Conservation (phyloP, 2,329 filamentous ascomycete genomes). For the Sordariomycetes sp. region DNA sequence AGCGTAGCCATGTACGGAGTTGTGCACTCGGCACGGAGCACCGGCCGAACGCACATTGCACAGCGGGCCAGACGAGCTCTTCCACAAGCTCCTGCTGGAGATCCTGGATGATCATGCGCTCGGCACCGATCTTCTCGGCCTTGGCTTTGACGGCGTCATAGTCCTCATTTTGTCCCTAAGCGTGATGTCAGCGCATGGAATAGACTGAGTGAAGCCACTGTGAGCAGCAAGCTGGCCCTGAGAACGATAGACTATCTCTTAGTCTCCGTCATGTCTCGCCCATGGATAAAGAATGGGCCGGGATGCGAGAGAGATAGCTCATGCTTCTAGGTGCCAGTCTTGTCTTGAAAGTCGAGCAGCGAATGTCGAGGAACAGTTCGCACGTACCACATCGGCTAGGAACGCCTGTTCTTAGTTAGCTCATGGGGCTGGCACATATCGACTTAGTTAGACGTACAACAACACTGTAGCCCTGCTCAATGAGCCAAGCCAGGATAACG, state of each 20-base stretch:
- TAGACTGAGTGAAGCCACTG: neutral
- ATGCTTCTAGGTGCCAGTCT: too few species aligned
- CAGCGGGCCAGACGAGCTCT: conserved; percentile 66
- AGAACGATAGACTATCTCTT: too few species aligned
- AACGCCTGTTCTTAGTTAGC: too few species aligned
- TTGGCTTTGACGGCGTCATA: conserved; percentile 59
- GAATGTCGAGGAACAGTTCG: neutral
- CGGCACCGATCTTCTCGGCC: conserved; percentile 27
- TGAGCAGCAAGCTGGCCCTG: too few species aligned
- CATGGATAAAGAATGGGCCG: neutral
- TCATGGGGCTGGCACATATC: too few species aligned
- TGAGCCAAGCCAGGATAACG: conserved; percentile 8
- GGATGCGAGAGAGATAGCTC: neutral
- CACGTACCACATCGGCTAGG: too few species aligned
- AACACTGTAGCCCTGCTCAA: conserved; percentile 7
- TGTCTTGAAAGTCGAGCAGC: too few species aligned
- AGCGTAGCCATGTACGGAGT: neutral
- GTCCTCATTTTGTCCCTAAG: conserved; percentile 64
- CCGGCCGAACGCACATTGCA: conserved; percentile 51
- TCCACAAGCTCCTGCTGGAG: conserved; percentile 64
- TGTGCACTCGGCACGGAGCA: too few species aligned
- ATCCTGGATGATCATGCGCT: conserved; percentile 43
- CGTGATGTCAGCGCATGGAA: conserved; percentile 37
- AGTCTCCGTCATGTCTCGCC: too few species aligned
- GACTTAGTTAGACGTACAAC: conserved; percentile 3